Evolutionary conservation across 306 rosid genomes (phyloP).

Genomic region (Neltuma alba): DNA sequence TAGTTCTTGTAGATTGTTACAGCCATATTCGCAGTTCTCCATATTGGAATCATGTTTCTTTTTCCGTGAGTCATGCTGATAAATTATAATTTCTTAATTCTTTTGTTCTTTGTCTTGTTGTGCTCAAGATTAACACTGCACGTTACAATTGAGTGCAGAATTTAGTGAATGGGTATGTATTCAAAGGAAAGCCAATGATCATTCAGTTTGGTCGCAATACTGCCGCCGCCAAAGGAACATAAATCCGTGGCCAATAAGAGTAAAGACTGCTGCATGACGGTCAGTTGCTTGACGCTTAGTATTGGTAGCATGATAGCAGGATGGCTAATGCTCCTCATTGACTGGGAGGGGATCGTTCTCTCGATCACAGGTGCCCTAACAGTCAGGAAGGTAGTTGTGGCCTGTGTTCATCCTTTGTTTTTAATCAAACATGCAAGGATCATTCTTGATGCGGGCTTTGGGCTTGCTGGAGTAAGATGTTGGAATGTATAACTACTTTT

Average conservation of each 20-base stretch:
- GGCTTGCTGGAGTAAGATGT: constrained; percentile 13
- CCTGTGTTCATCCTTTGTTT: constrained; percentile 5
- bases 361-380: background rate
- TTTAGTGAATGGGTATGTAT: constrained; percentile 78
- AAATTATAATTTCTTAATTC: background rate
- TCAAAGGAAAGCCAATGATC: constrained; percentile 92
- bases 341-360: constrained; percentile 8
- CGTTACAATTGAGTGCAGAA: constrained; percentile 56
- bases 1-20: constrained; percentile 19
- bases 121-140: constrained; percentile 9
- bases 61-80: background rate
- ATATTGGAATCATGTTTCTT: background rate
- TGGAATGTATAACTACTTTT: constrained; percentile 16
- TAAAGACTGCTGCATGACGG: background rate
- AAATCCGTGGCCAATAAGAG: constrained; percentile 6
- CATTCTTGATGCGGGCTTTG: constrained; percentile 9
- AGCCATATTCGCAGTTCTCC: constrained; percentile 15
- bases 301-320: constrained; percentile 13
- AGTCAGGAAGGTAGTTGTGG: constrained; percentile 2
- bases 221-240: constrained; percentile 58
- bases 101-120: constrained; percentile 18
- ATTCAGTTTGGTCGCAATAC: constrained; percentile 91
- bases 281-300: constrained; percentile 11
- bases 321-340: constrained; percentile 22
- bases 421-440: background rate